A percentile compares a stretch with the other conserved stretches of the same genome.
Conservation (phyloP, 768 basidiomycete species). For the Astraeus odoratus region DNA sequence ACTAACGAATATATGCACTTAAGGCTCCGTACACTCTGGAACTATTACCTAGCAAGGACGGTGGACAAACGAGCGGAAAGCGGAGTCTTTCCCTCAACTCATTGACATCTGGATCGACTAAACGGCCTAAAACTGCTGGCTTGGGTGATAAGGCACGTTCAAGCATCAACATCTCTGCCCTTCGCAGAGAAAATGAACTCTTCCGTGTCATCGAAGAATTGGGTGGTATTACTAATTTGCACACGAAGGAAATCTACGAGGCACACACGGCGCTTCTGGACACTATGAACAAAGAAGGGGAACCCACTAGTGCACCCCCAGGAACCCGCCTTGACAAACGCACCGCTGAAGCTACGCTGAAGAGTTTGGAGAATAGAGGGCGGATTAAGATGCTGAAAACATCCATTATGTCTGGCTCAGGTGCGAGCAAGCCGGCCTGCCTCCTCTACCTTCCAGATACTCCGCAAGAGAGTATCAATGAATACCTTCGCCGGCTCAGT, state of each 20-base stretch:
- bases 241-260: conserved; percentile 64
- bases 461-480: conserved; percentile 44
- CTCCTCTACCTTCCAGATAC: conserved; percentile 62
- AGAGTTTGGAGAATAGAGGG: conserved; percentile 55
- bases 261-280: conserved; percentile 60
- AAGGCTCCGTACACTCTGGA: neutral
- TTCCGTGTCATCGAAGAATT: conserved; percentile 54
- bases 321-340: conserved; percentile 71
- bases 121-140: conserved; percentile 10
- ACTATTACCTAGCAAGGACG: neutral
- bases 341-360: conserved; percentile 55
- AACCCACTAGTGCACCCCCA: conserved; percentile 61
- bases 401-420: conserved; percentile 50
- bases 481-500: conserved; percentile 51
- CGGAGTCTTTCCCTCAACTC: conserved; percentile 7
- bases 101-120: conserved; percentile 12
- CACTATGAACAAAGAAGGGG: conserved; percentile 47
- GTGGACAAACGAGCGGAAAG: conserved; percentile 8
- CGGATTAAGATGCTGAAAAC: conserved; percentile 69
- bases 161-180: conserved; percentile 65
- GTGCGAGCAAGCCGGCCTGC: conserved; percentile 49
- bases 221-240: conserved; percentile 62
- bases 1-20: too few species aligned
- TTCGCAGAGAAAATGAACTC: conserved; percentile 78
- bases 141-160: conserved; percentile 15